Evolutionary conservation across 352 stramenopile genomes (phyloP), one percentile per base, ranked within the genome.

Genomic region (Globisporangium spinosum): DNA sequence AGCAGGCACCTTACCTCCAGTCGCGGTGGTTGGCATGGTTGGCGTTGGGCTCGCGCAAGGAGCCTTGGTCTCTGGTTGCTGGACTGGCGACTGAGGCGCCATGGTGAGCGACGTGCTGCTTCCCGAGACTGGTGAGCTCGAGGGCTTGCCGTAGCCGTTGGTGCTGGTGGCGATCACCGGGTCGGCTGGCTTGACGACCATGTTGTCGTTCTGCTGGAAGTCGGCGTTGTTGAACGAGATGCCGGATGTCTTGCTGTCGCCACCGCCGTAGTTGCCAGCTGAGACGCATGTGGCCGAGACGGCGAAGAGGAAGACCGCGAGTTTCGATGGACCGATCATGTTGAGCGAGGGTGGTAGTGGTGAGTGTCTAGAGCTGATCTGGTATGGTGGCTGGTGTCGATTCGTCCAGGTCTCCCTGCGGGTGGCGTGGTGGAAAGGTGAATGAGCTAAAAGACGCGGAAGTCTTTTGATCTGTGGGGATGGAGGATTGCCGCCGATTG

Each of bases 181-280:
- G 23, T 64, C 51, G 0, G 67, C 67, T 35, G 67, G 62, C 40
- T 72, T 72, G 27, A 69, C 67, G 38, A 27, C 63, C 7, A 25
- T 54, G 62, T 70, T 72, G 43, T 69, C 63, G 55, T 64, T 69
- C 63, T 72, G 67, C 34, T 69, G 34, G 62, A 69, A 56, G 55
- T 72, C 61, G 43, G 67, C 47, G 43, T 60, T 58, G 38, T 62
- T 65, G 67, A 69, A 70, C 56, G 67, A 72, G 55, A 67, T 70
- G 32, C 56, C 56, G 17, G 15, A 43, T 13, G 64, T 49, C 17
- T 51, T 51, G 17, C 15, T 51, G 43, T 51, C 43, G 22, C 27
- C 43, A 22, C 65, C 65, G 47, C 58, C 43, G 47, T 69, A 70
- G 62, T 47, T 69, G 32, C 55, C 62, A 5, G 67, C 67, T 5